Evolutionary conservation across 2,329 filamentous ascomycete genomes (phyloP), one percentile per base, ranked within the genome.

Genomic region (Colletotrichum tofieldiae): DNA sequence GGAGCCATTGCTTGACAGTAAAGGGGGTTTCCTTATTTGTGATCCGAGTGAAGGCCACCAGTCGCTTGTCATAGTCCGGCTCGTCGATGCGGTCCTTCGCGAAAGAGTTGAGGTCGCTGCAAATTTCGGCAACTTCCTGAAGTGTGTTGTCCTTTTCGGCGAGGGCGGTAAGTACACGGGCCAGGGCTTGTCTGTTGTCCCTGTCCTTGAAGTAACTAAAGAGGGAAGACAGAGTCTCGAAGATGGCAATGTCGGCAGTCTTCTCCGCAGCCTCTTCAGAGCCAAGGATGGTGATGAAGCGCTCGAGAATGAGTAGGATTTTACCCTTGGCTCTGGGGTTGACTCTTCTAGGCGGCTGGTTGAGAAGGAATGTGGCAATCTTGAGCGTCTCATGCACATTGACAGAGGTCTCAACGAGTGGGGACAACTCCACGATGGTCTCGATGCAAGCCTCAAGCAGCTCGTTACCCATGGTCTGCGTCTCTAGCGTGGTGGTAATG

Each of bases 141-240:
- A 95, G 84, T 0, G 88, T 86, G 5, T 87, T 76, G 71, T 94
- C 90, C 56, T 90, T 89, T 9, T 87, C 83, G 1, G 94, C 91
- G 72, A 98, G 91, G 23, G 92, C 92, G 18, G 87, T 82, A 9
- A 98, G 83, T 4, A 97, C 92, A 55, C 91, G 87, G 20, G 93
- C 93, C 37, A 98, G 84, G 0, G 94, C 87, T 73, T 91, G 87
- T 66, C 96, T 89, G 78, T 94, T 97, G 54, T 90, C 84, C 54
- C 91, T 89, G 80, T 98, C 95, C 76, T 92, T 94, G 84, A 98
- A 96, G 79, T 95, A 98, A 66, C 94, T 93, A 79, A 98, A 98
- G 43, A 98, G 88, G 0, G 93, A 92, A 5, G 93, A 92, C 12
- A 96, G 83, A 0, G 94, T 94, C 56, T 90, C 86, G 79, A 93